Percentiles rank a stretch among this genome's conserved stretches.
phyloP scores from a whole-genome alignment of 352 stramenopile genomes.

The Phytopythium chamaehyphon region DNA sequence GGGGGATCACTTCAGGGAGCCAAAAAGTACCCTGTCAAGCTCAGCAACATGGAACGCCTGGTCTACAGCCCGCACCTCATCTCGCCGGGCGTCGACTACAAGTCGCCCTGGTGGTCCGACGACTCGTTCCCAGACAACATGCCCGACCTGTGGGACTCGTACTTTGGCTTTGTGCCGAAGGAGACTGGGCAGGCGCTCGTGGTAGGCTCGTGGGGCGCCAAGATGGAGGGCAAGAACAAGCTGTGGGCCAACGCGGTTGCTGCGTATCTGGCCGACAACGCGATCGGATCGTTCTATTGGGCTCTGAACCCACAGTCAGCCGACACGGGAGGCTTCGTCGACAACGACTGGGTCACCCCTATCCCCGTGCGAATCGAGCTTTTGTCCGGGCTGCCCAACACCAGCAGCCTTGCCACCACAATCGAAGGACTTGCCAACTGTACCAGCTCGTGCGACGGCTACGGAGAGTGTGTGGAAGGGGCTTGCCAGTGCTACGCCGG shows the following conservation, averaged over 20 bases:
- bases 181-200: constrained; percentile 54
- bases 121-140: constrained; percentile 66
- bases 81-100: constrained; percentile 58
- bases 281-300: constrained; percentile 75
- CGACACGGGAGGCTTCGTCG: constrained; percentile 59
- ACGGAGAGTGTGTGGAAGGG: constrained; percentile 41
- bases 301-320: constrained; percentile 72
- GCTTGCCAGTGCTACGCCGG: constrained; percentile 52
- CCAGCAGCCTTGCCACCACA: constrained; percentile 29
- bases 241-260: constrained; percentile 48
- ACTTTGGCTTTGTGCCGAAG: constrained; percentile 64
- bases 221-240: constrained; percentile 56
- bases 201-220: constrained; percentile 60
- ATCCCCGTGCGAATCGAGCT: constrained; percentile 55
- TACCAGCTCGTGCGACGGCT: constrained; percentile 31
- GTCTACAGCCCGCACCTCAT: constrained; percentile 68
- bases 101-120: constrained; percentile 59
- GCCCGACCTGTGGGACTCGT: constrained; percentile 54
- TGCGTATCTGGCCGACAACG: constrained; percentile 45
- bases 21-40: constrained; percentile 56
- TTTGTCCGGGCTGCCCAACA: constrained; percentile 32
- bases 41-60: constrained; percentile 65
- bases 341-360: constrained; percentile 65
- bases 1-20: constrained; percentile 55
- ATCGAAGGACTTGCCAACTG: constrained; percentile 41